Evolutionary conservation across 768 basidiomycete genomes (phyloP), one percentile per base, ranked within the genome.

Genomic region (Russula virescens): DNA sequence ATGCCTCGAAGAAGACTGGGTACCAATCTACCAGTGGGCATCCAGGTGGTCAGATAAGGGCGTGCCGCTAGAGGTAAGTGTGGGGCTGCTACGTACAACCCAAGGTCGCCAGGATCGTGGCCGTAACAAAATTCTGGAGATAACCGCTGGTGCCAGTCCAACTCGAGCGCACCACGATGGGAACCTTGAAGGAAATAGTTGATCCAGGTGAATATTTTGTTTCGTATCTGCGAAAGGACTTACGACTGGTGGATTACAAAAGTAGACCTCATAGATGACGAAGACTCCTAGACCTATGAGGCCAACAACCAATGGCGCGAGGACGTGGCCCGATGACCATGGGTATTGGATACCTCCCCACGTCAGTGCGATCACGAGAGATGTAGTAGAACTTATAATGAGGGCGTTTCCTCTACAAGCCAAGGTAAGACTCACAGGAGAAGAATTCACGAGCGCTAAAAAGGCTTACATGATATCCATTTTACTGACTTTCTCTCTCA

Each of bases 261-360:
- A 49, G 1, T 53, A 66, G 1, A 68, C 59, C 58, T 82, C 81
- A 59, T 78, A 76, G n/a, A 65, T 53, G 18, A 77, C 40, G 61
- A 79, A 81, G 13, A 60, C 61, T 1, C 63, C 62, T 38, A 81
- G 60, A 4, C 78, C 78, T 3, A 73, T 8, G 6, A 77, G 46
- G 1, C 81, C 81, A 23, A 76, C 26, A 40, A 76, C 61, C 8
- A 82, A 71, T 0, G 82, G 79, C 0, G 71, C 73, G 19, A 83
- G 69, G 5, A 81, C 75, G 1, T 66, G 69, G 18, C 62, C 64
- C 0, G 77, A 78, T 5, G 65, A 58, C 81, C 81, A 83, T 0
- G 76, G 62, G 55, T 72, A 78, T 3, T 68, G 64, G 7, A 74
- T 69, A 8, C 82, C 81, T 2, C 76, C 82, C 79, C 75, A 76